These are phyloP conservation scores for Mortierella alpina DNA, from an alignment of 192 early-diverging fungal genomes.

Conservation along the genomic window DNA sequence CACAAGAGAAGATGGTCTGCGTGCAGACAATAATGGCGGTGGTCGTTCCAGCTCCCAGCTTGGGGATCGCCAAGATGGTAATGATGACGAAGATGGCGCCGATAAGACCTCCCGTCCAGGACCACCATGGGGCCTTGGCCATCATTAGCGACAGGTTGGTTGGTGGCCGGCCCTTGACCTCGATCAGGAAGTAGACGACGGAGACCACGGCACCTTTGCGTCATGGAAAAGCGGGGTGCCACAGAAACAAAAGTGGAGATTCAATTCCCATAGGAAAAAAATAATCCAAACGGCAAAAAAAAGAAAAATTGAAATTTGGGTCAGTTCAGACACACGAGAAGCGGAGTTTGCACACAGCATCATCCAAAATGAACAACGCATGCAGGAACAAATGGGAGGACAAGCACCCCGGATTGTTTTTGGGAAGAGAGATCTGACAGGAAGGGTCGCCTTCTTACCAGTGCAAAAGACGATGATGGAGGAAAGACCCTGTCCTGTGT, in stretches of 20 bases:
- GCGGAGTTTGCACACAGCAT: too few relatives aligned
- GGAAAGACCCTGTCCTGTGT: slow-evolving; percentile 44
- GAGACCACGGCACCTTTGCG: slow-evolving; percentile 37
- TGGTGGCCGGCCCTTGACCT: slow-evolving; percentile 39
- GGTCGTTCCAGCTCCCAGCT: slow-evolving; percentile 63
- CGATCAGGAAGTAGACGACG: slow-evolving; percentile 41
- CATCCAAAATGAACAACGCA: too few relatives aligned
- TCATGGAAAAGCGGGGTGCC: too few relatives aligned
- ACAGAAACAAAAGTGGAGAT: too few relatives aligned
- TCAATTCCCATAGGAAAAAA: too few relatives aligned
- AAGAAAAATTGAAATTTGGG: too few relatives aligned
- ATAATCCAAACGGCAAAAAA: too few relatives aligned
- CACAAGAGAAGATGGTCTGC: slow-evolving; percentile 61
- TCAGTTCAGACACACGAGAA: too few relatives aligned
- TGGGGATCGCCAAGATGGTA: slow-evolving; percentile 63
- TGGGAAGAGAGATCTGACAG: too few relatives aligned
- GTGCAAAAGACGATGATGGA: slow-evolving; percentile 35
- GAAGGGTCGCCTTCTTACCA: background rate
- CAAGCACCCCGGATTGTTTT: too few relatives aligned
- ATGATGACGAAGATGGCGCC: slow-evolving; percentile 60
- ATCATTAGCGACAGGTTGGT: slow-evolving; percentile 29
- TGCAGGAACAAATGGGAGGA: too few relatives aligned
- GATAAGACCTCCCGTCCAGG: slow-evolving; percentile 61
- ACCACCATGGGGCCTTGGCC: slow-evolving; percentile 60
- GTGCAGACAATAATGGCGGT: slow-evolving; percentile 63